Percentiles rank a stretch among this genome's conserved stretches.
phyloP scores from a whole-genome alignment of 805 yeast genomes.

The Komagataella pseudopastoris region DNA sequence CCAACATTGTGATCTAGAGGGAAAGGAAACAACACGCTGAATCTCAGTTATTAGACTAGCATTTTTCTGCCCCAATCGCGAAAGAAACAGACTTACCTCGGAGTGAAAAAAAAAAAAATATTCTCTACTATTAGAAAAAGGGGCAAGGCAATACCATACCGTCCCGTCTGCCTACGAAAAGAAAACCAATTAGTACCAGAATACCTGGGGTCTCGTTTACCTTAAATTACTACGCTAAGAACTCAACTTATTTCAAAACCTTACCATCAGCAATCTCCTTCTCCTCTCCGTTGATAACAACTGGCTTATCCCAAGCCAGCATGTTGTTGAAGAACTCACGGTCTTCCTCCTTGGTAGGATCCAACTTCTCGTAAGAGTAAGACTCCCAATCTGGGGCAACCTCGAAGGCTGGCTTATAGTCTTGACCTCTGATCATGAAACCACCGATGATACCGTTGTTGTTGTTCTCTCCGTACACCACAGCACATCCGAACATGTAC shows the following conservation, averaged over 20 bases:
- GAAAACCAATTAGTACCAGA: not conserved
- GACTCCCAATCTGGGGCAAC: conserved; percentile 99
- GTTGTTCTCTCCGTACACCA: conserved; percentile 98
- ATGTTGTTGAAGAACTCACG: conserved; percentile 74
- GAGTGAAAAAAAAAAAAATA: not conserved
- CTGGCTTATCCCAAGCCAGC: conserved; percentile 98
- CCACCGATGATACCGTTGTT: conserved; percentile 95
- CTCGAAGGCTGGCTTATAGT: conserved; percentile 78
- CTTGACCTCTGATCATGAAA: conserved; percentile 92
- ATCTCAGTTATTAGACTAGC: not conserved
- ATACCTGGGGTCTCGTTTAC: not conserved
- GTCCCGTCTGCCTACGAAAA: not conserved
- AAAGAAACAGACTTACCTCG: not conserved
- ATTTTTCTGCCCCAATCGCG: not conserved
- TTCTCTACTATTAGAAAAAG: not conserved
- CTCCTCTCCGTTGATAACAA: conserved; percentile 61
- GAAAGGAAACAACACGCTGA: not conserved
- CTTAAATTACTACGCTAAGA: not conserved
- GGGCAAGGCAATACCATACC: too few relatives aligned
- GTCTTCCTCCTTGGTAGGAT: conserved; percentile 63
- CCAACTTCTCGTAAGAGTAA: conserved; percentile 71
- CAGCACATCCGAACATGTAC: conserved; percentile 86
- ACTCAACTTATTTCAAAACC: conserved; percentile 65
- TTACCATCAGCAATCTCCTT: conserved; percentile 94
- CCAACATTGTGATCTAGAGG: not conserved